Conservation (phyloP, 2,329 filamentous ascomycete species). For the Conoideocrella luteorostrata region DNA sequence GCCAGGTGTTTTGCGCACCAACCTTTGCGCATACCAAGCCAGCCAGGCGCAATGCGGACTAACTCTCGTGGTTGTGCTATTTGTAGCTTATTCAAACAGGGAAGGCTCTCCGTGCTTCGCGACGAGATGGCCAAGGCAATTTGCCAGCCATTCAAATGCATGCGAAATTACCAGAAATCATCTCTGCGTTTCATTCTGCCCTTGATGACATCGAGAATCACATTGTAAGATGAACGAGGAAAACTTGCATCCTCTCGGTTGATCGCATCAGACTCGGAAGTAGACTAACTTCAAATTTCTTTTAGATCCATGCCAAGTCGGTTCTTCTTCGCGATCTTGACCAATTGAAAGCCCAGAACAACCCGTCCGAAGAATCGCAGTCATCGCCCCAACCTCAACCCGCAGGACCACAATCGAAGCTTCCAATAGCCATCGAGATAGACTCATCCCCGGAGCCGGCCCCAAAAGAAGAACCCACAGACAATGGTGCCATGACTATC, state of each 20-base stretch:
- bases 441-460: constrained; percentile 25
- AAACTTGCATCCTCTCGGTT: background rate
- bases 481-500: constrained; percentile 26
- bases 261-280: background rate
- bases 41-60: background rate
- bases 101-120: constrained; percentile 46
- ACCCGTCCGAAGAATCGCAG: constrained; percentile 11
- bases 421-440: constrained; percentile 30
- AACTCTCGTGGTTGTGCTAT: constrained; percentile 1
- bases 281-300: background rate
- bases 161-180: constrained; percentile 39
- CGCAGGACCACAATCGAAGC: constrained; percentile 28
- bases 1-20: constrained; percentile 6
- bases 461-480: constrained; percentile 24
- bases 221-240: constrained; percentile 36
- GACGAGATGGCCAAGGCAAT: constrained; percentile 38
- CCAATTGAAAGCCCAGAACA: constrained; percentile 23
- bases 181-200: constrained; percentile 43
- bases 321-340: constrained; percentile 50
- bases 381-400: constrained; percentile 17
- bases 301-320: constrained; percentile 43
- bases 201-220: constrained; percentile 52
- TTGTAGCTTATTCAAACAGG: constrained; percentile 51
- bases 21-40: background rate
- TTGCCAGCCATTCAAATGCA: constrained; percentile 27